These are phyloP conservation scores for Kurtzmaniella quercitrusa DNA, from an alignment of 1,139 yeast species.

Conservation along the genomic window DNA sequence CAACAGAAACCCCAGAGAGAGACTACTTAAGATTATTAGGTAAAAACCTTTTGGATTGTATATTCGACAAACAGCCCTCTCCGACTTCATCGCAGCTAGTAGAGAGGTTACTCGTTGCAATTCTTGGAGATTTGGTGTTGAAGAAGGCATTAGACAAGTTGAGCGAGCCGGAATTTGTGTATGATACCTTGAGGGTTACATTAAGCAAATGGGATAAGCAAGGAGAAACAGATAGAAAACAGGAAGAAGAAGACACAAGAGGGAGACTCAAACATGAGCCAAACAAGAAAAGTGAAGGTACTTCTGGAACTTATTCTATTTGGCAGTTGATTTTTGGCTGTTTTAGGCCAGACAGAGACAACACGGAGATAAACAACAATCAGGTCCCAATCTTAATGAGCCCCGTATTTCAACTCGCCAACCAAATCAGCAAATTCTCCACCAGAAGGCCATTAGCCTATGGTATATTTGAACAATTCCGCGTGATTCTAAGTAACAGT, in stretches of 20 bases:
- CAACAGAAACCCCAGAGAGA: conserved; percentile 11
- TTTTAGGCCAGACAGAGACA: too few species aligned
- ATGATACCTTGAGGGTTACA: conserved; percentile 12
- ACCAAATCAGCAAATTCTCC: conserved; percentile 26
- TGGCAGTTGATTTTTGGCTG: too few species aligned
- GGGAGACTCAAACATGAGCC: not conserved
- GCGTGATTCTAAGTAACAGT: conserved; percentile 14
- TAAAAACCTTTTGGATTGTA: conserved; percentile 8
- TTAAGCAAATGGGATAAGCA: conserved; percentile 1
- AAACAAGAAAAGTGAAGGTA: not conserved
- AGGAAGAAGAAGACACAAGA: conserved; percentile 4
- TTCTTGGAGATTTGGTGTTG: conserved; percentile 34
- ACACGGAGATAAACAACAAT: not conserved
- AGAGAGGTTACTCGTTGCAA: conserved; percentile 21
- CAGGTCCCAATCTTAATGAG: conserved; percentile 10
- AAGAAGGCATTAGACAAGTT: conserved; percentile 24
- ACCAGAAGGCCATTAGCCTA: conserved; percentile 24
- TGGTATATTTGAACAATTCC: conserved; percentile 11
- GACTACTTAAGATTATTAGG: conserved; percentile 25
- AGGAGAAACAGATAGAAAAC: not conserved
- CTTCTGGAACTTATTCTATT: not conserved
- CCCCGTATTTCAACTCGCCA: conserved; percentile 22
- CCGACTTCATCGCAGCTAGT: conserved; percentile 27
- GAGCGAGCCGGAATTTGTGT: conserved; percentile 27
- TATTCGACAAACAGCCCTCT: conserved; percentile 6